Base-by-base conservation (phyloP, 345 rosid species). In the Trapa bicornis region DNA sequence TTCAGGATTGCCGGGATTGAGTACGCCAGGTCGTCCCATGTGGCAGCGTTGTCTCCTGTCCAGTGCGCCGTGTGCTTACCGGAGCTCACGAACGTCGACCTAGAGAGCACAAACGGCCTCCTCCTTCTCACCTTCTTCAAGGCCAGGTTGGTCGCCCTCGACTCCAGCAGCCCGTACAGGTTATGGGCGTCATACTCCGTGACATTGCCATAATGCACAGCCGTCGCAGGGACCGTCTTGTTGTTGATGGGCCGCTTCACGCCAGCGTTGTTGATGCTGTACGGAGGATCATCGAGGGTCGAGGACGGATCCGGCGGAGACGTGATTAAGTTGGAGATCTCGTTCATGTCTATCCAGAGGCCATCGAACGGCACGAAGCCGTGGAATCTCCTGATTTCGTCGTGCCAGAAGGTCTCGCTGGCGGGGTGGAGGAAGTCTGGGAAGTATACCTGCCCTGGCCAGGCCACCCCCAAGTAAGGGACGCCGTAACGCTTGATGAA, bases 301-400 rank as follows among this genome's bases (percentile, higher is more conserved):
- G 91, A 85, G 60, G 52, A 66, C 65, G 79, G 83, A 12, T 50
- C 65, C 3, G 76, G 65, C 29, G 81, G 67, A 47, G 91, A 70
- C 32, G 86, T 78, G 4, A 79, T 76, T 79, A 87, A 89, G 72
- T 84, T 89, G 32, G 93, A 76, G 15, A 84, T 0, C 80, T 87
- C 93, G 13, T 89, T 89, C 96, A 89, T 89, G 77, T 89, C 96
- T 52, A 89, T 47, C 96, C 96, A 89, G 52, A 87, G 45, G 62
- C 93, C 96, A 71, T 89, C 96, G 22, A 84, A 35, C 1, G 84
- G 81, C 11, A 89, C 76, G 67, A 68, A 33, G 7, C 84, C 77
- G 8, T 68, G 80, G 70, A 87, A 89, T n/a, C 64, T 56, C 65
- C 78, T 71, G 74, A 89, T 85, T 69, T 89, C 96, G 8, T 76